Percentiles rank a stretch among this genome's conserved stretches.
These are phyloP conservation scores for Remersonia thermophila DNA, from an alignment of 2,329 filamentous ascomycete species.

Conservation along the genomic window DNA sequence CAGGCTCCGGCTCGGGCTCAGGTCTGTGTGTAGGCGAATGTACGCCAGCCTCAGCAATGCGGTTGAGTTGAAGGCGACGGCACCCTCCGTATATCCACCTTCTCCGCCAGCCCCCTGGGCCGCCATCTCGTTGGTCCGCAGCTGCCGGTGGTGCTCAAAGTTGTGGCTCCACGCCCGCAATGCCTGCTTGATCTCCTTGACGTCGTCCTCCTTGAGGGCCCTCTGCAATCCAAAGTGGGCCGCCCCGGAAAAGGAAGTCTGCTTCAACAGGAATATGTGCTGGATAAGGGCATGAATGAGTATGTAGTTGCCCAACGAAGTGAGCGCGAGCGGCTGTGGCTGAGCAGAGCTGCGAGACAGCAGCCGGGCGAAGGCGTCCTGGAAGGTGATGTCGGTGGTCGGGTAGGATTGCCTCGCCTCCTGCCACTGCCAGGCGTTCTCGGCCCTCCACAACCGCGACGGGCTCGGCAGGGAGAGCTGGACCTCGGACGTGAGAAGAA, in stretches of 20 bases:
- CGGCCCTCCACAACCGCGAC: conserved; percentile 44
- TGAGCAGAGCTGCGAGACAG: conserved; percentile 37
- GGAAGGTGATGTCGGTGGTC: conserved; percentile 39
- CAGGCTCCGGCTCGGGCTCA: conserved; percentile 48
- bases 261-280: conserved; percentile 57
- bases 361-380: conserved; percentile 43
- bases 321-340: conserved; percentile 36
- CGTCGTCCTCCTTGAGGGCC: conserved; percentile 40
- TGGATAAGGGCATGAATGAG: conserved; percentile 61
- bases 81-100: conserved; percentile 43
- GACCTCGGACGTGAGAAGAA: conserved; percentile 47
- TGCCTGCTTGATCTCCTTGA: conserved; percentile 43
- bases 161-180: conserved; percentile 45
- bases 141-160: conserved; percentile 44
- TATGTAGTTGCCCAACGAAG: conserved; percentile 56
- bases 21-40: conserved; percentile 54
- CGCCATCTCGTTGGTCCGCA: conserved; percentile 36
- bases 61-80: conserved; percentile 54
- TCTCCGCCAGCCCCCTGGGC: conserved; percentile 24
- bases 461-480: conserved; percentile 42
- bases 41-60: conserved; percentile 48
- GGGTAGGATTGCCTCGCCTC: conserved; percentile 40
- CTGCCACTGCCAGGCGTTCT: conserved; percentile 48
- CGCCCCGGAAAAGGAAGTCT: conserved; percentile 41
- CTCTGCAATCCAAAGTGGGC: conserved; percentile 38